Base-by-base conservation (phyloP, 1,284 basidiomycete genomes). In the Spongiforma sp. region DNA sequence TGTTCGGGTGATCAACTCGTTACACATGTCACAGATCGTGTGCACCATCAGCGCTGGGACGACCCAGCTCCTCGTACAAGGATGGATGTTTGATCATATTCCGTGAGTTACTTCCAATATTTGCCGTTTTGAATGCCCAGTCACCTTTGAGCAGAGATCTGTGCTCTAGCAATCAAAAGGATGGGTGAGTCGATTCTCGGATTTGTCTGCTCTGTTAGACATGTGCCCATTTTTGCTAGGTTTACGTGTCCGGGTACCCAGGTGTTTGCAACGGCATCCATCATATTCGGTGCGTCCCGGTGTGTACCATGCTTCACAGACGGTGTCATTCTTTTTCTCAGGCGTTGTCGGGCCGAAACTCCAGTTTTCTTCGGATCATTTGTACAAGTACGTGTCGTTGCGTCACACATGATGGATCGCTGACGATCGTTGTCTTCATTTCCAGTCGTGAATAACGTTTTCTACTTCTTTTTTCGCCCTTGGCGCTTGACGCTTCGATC, bases 81-180 rank as follows among this genome's bases (percentile, higher is more conserved):
- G 72, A 2, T 87, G 82, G 81, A 80, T 84, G 74, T 83, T 84
- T 62, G 64, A 64, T 8, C 69, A 78, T 60, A 73, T 79, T 61
- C 66, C 69, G 70, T 73, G 46, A 59, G 70, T 54, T 3, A n/a
- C n/a, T n/a, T n/a, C n/a, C n/a, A n/a, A n/a, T n/a, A n/a, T n/a
- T n/a, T n/a, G n/a, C n/a, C n/a, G n/a, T n/a, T n/a, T n/a, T n/a
- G n/a, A n/a, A n/a, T n/a, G n/a, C n/a, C n/a, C n/a, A n/a, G n/a
- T n/a, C n/a, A n/a, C n/a, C n/a, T n/a, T n/a, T n/a, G n/a, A 56
- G 33, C 48, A 78, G 76, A 2, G 68, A 79, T 56, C 75, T 80
- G 14, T 80, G 79, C 19, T 55, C 67, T n/a, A 54, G 21, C 26
- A 58, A 57, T 28, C 79, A 80, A 64, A 78, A 61, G 73, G 71